A percentile compares a stretch with the other conserved stretches of the same genome.
These are phyloP conservation scores for Claviceps digitariae DNA, from an alignment of 2,329 filamentous ascomycete genomes.

Conservation along the genomic window DNA sequence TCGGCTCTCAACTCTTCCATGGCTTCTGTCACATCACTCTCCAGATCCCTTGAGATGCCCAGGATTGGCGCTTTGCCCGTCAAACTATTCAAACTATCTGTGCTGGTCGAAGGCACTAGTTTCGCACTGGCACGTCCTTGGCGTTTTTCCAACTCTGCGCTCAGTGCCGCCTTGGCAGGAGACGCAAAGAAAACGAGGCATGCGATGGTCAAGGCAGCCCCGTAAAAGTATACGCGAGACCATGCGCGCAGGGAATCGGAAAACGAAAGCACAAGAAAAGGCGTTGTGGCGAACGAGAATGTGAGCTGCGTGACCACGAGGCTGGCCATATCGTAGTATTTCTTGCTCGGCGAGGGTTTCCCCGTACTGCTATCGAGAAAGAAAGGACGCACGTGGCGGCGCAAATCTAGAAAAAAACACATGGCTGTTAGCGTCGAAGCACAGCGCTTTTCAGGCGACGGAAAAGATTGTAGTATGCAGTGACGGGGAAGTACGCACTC, in stretches of 20 bases:
- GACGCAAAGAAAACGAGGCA: conserved; percentile 68
- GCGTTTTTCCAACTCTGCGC: conserved; percentile 45
- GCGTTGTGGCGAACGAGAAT: conserved; percentile 70
- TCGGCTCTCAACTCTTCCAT: conserved; percentile 62
- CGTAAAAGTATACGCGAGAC: conserved; percentile 82
- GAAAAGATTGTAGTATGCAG: neutral
- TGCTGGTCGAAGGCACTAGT: conserved; percentile 37
- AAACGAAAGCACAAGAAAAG: conserved; percentile 74
- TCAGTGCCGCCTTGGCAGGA: conserved; percentile 52
- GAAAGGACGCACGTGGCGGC: conserved; percentile 80
- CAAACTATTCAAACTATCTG: conserved; percentile 46
- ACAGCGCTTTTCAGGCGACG: neutral
- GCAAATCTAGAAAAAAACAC: conserved; percentile 61
- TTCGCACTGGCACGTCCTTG: conserved; percentile 31
- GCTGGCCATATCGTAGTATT: conserved; percentile 72
- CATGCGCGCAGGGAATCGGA: conserved; percentile 60
- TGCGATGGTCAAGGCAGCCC: conserved; percentile 49
- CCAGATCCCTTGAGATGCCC: conserved; percentile 66
- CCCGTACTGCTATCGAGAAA: conserved; percentile 71
- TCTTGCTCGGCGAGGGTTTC: conserved; percentile 56
- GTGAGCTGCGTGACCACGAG: conserved; percentile 66
- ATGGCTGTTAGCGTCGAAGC: neutral
- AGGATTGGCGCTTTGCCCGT: conserved; percentile 49
- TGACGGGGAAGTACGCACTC: conserved; percentile 47
- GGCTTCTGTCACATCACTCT: conserved; percentile 63